These are phyloP conservation scores for Picea sitchensis DNA, from an alignment of 75 land plant genomes.

Conservation along the genomic window DNA sequence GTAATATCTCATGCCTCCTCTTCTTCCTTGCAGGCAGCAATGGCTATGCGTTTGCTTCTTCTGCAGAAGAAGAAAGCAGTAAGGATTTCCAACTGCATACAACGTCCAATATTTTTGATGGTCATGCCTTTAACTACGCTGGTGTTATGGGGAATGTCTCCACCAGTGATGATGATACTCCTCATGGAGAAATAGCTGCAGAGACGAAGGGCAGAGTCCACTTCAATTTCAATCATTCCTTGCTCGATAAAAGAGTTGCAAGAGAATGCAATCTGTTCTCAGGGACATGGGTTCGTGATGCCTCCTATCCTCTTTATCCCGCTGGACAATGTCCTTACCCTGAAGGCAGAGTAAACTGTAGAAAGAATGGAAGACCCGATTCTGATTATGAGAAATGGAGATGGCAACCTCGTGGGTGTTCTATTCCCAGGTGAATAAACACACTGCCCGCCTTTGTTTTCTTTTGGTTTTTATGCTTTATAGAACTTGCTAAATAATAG, in stretches of 20 bases:
- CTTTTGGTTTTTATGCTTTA: not conserved
- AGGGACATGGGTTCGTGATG: slow-evolving; percentile 63
- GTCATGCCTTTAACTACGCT: no score
- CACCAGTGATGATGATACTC: no score
- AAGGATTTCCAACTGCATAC: no score
- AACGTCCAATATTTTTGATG: no score
- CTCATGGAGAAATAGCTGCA: not conserved
- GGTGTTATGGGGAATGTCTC: no score
- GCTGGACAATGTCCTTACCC: slow-evolving; percentile 46
- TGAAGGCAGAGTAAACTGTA: slow-evolving; percentile 34
- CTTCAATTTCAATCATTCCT: not conserved
- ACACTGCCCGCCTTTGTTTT: not conserved
- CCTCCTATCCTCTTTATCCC: slow-evolving; percentile 60
- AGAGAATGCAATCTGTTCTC: slow-evolving; percentile 36
- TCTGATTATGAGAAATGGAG: slow-evolving; percentile 63
- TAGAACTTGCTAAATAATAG: not conserved
- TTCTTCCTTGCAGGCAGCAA: no score
- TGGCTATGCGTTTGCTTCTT: no score
- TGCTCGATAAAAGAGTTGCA: not conserved
- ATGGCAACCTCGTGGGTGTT: slow-evolving; percentile 59
- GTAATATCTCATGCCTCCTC: no score
- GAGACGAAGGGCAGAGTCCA: slow-evolving; percentile 21
- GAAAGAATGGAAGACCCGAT: slow-evolving; percentile 63
- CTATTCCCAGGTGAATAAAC: slow-evolving; percentile 48
- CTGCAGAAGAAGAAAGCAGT: no score